phyloP scores from a whole-genome alignment of 2,329 filamentous ascomycete species.

The Plectosphaerella sp. region DNA sequence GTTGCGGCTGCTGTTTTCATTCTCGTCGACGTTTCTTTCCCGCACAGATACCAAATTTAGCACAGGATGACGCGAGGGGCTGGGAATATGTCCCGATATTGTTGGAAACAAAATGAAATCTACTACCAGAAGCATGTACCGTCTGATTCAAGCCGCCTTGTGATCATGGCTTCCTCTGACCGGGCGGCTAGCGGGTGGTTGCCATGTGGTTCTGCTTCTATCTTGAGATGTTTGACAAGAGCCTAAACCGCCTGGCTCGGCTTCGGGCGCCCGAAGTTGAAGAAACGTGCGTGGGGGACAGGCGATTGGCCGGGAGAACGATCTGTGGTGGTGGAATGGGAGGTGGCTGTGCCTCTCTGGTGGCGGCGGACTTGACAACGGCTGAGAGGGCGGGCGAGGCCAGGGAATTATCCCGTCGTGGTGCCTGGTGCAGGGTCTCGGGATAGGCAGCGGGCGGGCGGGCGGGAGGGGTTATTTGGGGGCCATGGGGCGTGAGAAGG shows the following conservation, averaged over 20 bases:
- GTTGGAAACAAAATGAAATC: neutral
- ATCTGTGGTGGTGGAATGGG: neutral
- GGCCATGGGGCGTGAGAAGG: too few relatives aligned
- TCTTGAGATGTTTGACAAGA: too few relatives aligned
- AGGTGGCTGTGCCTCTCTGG: neutral
- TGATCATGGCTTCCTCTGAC: too few relatives aligned
- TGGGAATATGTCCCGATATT: neutral
- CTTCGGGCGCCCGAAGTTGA: too few relatives aligned
- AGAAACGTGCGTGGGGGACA: neutral
- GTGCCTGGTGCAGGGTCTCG: too few relatives aligned
- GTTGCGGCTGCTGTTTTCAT: neutral
- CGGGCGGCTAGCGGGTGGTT: too few relatives aligned
- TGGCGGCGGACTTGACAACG: neutral
- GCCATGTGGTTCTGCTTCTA: neutral
- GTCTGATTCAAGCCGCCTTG: neutral
- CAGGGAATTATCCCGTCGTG: too few relatives aligned
- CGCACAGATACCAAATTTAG: constrained; percentile 10
- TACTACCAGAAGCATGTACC: neutral
- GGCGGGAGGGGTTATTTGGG: too few relatives aligned
- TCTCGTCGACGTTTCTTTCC: neutral
- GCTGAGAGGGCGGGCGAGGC: neutral
- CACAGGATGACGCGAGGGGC: neutral
- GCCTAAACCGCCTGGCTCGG: too few relatives aligned
- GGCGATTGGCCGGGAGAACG: neutral
- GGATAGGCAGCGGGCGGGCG: too few relatives aligned